phyloP scores from a whole-genome alignment of 495 filamentous ascomycete genomes.

The Chaetomium cochliodes region DNA sequence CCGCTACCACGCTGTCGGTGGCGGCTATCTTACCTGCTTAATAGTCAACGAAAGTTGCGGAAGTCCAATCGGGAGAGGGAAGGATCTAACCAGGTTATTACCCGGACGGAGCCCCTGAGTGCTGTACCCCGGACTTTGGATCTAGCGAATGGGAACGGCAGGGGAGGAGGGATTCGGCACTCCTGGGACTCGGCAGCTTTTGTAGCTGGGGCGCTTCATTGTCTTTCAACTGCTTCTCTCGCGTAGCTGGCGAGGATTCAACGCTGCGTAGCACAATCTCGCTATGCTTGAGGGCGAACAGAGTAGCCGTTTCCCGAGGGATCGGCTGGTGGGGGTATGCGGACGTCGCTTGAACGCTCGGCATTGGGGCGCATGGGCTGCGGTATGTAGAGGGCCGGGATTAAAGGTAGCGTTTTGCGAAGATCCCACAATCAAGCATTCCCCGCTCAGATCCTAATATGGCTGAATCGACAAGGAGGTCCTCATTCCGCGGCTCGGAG shows the following conservation, averaged over 20 bases:
- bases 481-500: constrained; percentile 1
- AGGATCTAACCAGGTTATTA: constrained; percentile 8
- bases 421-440: not conserved
- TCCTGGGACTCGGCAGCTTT: not conserved
- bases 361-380: not conserved
- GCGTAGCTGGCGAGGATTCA: too few species aligned
- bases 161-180: not conserved
- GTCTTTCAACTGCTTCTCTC: too few species aligned
- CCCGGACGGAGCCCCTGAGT: constrained; percentile 7
- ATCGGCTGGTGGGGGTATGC: not conserved
- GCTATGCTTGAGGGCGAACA: too few species aligned
- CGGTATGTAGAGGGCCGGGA: not conserved
- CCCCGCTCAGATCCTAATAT: constrained; percentile 5
- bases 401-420: not conserved
- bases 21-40: constrained; percentile 8
- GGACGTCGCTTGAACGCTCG: not conserved
- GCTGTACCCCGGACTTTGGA: constrained; percentile 7
- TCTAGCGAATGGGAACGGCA: not conserved
- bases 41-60: not conserved
- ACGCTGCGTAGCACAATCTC: too few species aligned
- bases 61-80: constrained; percentile 9
- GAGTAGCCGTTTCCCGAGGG: too few species aligned
- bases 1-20: constrained; percentile 20
- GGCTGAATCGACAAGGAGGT: constrained; percentile 7
- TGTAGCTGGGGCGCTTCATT: not conserved